Conservation (phyloP, 768 basidiomycete genomes). For the Tricholoma sp. region DNA sequence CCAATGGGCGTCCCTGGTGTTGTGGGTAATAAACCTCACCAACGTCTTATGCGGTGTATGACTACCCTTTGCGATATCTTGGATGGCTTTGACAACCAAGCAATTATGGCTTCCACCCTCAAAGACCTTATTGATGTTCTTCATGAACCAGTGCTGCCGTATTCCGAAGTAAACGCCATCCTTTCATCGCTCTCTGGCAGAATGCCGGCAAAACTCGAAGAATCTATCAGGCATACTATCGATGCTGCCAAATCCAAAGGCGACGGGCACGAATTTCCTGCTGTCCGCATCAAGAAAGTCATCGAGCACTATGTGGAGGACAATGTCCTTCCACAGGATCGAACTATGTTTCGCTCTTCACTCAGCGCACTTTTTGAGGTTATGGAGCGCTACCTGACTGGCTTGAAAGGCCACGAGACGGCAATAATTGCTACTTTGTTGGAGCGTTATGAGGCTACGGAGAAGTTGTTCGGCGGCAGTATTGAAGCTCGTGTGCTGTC, state of each 20-base stretch:
- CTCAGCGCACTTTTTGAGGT: slow-evolving; percentile 67
- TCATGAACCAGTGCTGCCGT: slow-evolving; percentile 83
- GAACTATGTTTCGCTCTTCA: slow-evolving; percentile 70
- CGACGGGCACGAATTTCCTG: slow-evolving; percentile 84
- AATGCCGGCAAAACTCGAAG: slow-evolving; percentile 89
- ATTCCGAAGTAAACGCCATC: slow-evolving; percentile 76
- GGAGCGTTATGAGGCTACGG: slow-evolving; percentile 76
- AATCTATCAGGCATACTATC: slow-evolving; percentile 71
- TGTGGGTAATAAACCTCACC: slow-evolving; percentile 85
- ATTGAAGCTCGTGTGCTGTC: slow-evolving; percentile 89
- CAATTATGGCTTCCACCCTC: slow-evolving; percentile 79
- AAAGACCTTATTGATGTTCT: slow-evolving; percentile 83
- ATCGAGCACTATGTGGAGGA: slow-evolving; percentile 84
- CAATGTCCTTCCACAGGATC: slow-evolving; percentile 74
- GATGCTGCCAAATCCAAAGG: slow-evolving; percentile 72
- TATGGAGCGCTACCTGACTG: slow-evolving; percentile 73
- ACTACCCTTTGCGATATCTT: slow-evolving; percentile 85
- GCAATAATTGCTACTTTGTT: slow-evolving; percentile 72
- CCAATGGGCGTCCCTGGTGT: slow-evolving; percentile 82
- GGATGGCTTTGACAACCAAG: slow-evolving; percentile 95
- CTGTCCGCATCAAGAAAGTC: slow-evolving; percentile 76
- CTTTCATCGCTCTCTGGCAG: slow-evolving; percentile 88
- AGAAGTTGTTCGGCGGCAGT: slow-evolving; percentile 89
- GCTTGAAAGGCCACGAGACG: slow-evolving; percentile 84
- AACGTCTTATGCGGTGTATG: slow-evolving; percentile 70